These are phyloP conservation scores for Lentinus polychrous DNA, from an alignment of 1,284 basidiomycete genomes.

Conservation along the genomic window DNA sequence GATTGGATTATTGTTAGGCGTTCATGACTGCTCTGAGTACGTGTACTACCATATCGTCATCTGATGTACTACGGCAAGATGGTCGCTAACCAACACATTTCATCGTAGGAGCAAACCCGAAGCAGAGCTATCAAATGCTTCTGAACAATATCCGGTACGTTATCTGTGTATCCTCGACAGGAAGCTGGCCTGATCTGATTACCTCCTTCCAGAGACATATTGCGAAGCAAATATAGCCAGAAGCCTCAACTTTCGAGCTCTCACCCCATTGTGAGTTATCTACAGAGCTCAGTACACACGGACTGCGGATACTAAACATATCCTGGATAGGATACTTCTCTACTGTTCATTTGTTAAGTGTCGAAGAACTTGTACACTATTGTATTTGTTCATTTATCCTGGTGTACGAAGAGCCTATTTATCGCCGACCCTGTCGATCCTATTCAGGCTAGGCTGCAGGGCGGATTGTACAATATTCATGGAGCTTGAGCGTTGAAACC, in stretches of 20 bases:
- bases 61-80: constrained; percentile 7
- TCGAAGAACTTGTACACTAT: background rate
- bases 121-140: constrained; percentile 79
- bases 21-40: constrained; percentile 62
- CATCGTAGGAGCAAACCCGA: constrained; percentile 46
- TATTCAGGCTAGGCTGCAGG: too few relatives aligned
- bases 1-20: constrained; percentile 39
- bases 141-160: constrained; percentile 59
- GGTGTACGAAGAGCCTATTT: too few relatives aligned
- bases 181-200: background rate
- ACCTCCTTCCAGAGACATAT: constrained; percentile 35
- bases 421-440: too few relatives aligned
- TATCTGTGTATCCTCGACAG: background rate
- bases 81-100: constrained; percentile 3
- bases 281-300: background rate
- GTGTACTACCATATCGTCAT: constrained; percentile 13
- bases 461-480: too few relatives aligned
- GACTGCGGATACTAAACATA: constrained; percentile 1
- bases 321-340: constrained; percentile 5
- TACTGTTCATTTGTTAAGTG: constrained; percentile 46
- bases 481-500: too few relatives aligned
- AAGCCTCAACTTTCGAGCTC: constrained; percentile 78
- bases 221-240: constrained; percentile 70
- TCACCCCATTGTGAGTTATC: constrained; percentile 61
- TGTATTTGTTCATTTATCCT: background rate